A percentile compares a stretch with the other conserved stretches of the same genome.
Evolutionary conservation across 2,329 filamentous ascomycete genomes (phyloP).

Genomic region (Scleromitrula shiraiana): DNA sequence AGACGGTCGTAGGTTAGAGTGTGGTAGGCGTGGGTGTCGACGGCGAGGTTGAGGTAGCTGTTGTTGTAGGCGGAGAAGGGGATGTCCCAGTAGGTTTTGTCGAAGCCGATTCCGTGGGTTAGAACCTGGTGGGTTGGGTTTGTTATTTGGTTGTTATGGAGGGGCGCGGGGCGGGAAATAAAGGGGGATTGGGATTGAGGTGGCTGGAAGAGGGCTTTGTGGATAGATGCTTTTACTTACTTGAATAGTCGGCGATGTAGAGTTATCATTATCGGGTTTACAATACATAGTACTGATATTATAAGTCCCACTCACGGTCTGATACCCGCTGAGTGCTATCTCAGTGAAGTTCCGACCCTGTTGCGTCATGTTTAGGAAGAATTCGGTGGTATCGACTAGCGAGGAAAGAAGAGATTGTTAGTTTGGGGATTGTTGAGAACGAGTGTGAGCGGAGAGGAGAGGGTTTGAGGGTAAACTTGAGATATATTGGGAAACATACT

Average conservation of each 20-base stretch:
- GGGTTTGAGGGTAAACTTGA: too few relatives aligned
- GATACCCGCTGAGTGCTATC: slow-evolving; percentile 38
- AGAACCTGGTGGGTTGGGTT: slow-evolving; percentile 1
- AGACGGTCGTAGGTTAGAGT: slow-evolving; percentile 17
- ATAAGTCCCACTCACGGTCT: slow-evolving; percentile 45
- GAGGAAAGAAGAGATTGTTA: too few relatives aligned
- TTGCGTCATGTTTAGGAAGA: slow-evolving; percentile 42
- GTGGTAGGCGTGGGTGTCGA: slow-evolving; percentile 6
- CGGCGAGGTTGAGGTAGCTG: slow-evolving; percentile 1
- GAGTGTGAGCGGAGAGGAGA: too few relatives aligned
- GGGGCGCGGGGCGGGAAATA: too few relatives aligned
- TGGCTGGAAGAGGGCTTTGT: too few relatives aligned
- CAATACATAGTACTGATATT: slow-evolving; percentile 39
- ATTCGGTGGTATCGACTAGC: slow-evolving; percentile 38
- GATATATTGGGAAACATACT: too few relatives aligned
- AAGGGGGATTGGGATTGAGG: too few relatives aligned
- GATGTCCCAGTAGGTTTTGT: slow-evolving; percentile 15
- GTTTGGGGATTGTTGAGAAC: too few relatives aligned
- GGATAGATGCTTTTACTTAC: too few relatives aligned
- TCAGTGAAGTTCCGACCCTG: slow-evolving; percentile 44
- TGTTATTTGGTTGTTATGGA: background rate
- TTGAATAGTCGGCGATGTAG: background rate
- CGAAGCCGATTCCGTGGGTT: slow-evolving; percentile 14
- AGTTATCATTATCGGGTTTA: background rate
- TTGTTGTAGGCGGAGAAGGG: slow-evolving; percentile 11